phyloP scores from a whole-genome alignment of 306 rosid species.

The Argentina anserina region DNA sequence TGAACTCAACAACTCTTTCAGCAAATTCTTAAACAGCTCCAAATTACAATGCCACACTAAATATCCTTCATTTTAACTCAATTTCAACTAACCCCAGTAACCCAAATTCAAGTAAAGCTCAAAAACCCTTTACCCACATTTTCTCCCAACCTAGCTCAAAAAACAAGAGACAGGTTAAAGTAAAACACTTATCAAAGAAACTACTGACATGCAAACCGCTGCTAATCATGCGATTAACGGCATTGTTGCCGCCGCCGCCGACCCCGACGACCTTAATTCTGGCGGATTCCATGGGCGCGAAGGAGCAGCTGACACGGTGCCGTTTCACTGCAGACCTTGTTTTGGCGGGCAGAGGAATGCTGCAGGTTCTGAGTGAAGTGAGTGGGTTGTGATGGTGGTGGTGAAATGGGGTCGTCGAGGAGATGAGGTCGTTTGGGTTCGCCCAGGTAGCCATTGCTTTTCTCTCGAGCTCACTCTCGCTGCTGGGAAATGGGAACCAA shows the following conservation, averaged over 20 bases:
- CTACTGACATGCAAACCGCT: constrained; percentile 73
- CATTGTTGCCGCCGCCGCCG: constrained; percentile 96
- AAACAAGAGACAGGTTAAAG: neutral
- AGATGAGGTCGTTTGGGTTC: constrained; percentile 46
- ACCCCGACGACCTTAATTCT: constrained; percentile 92
- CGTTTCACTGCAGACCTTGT: constrained; percentile 27
- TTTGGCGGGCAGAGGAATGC: constrained; percentile 28
- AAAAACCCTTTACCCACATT: constrained; percentile 9
- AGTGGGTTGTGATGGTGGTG: constrained; percentile 29
- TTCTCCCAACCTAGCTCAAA: neutral
- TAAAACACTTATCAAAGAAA: neutral
- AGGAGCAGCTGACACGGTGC: constrained; percentile 50
- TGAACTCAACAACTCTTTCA: neutral
- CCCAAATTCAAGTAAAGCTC: neutral
- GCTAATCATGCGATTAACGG: constrained; percentile 94
- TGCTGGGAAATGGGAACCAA: neutral
- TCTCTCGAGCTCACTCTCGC: neutral
- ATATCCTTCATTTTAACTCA: neutral
- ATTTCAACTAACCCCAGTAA: neutral
- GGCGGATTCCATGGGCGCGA: constrained; percentile 58
- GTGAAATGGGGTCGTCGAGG: constrained; percentile 41
- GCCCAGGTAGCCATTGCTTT: constrained; percentile 36
- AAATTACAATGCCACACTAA: neutral
- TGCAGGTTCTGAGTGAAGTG: constrained; percentile 23
- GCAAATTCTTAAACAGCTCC: no score